Base-by-base conservation (phyloP, 257 asterid genomes). In the Nicotiana undulata region DNA sequence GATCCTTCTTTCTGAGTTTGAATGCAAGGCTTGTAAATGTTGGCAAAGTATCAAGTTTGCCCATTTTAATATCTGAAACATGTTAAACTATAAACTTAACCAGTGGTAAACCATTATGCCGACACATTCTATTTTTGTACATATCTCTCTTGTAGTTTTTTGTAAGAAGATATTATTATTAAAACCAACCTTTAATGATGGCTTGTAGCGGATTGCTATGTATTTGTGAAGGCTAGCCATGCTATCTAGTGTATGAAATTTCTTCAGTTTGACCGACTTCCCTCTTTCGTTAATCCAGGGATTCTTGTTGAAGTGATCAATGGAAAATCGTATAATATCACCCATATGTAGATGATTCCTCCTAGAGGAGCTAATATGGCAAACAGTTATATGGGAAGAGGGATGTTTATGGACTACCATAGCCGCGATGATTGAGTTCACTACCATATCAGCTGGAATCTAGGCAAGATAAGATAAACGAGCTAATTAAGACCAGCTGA, bases 31-130 rank as follows among this genome's bases (percentile, higher is more conserved):
- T 37, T 64, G 20, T 8, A n/a, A 80, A 37, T 37, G 66, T 44
- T 83, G 59, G 86, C 83, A 83, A 72, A 63, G 12, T 34, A 75
- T 49, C 65, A 64, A 24, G 22, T 83, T 80, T 61, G n/a, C 53
- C 52, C 72, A 22, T 63, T 79, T 32, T 63, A 83, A 79, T 37
- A 80, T 24, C 83, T 83, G 24, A 37, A 29, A 34, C 3, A 78
- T 55, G 49, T 0, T 3, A 46, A 46, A 46, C 5, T 31, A 31
- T 31, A 31, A 31, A 31, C 6, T 32, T 32, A 46, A 10, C 51
- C 12, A 46, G 52, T 46, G 52, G 13, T 46, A 46, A 15, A 2
- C 10, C 15, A 44, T 9, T 32, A 32, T 4, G 6, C 37, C 37
- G 37, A 32, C 37, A 32, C 29, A 2, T 28, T 28, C 29, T 28